phyloP scores from a whole-genome alignment of 164 flowering plant genomes.

The Vitis rotundifolia region DNA sequence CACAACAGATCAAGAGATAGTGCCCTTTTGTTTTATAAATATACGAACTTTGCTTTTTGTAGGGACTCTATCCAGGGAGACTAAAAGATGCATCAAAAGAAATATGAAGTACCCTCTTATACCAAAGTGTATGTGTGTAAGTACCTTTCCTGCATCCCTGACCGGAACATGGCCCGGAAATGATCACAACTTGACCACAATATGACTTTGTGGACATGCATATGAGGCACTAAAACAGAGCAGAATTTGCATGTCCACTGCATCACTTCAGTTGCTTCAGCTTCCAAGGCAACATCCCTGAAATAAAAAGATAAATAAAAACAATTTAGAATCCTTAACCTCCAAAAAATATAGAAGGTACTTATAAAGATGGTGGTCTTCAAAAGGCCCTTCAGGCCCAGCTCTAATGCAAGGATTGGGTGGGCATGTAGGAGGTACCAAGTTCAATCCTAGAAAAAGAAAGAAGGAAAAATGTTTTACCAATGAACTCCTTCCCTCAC shows the following conservation, averaged over 20 bases:
- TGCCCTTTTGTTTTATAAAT: too few species aligned
- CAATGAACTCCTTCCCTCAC: neutral
- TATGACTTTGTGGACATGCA: conserved; percentile 75
- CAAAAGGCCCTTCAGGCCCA: neutral
- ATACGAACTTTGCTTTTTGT: too few species aligned
- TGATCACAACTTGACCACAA: conserved; percentile 67
- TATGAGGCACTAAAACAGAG: conserved; percentile 50
- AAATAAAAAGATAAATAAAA: conserved; percentile 10
- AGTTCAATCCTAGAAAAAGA: too few species aligned
- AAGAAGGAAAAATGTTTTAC: neutral
- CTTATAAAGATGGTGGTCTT: too few species aligned
- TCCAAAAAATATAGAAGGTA: too few species aligned
- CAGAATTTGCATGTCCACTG: conserved; percentile 57
- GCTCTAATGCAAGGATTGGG: too few species aligned
- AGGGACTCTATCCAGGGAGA: too few species aligned
- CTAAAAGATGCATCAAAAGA: neutral
- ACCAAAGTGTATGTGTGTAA: neutral
- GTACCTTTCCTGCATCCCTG: conserved; percentile 96
- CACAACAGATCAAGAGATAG: too few species aligned
- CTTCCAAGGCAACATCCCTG: conserved; percentile 74
- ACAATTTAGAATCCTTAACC: neutral
- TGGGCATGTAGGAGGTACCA: too few species aligned
- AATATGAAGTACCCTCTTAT: neutral
- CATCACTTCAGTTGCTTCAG: conserved; percentile 32
- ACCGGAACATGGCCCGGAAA: conserved; percentile 67